Conservation (phyloP, 768 basidiomycete genomes). For the Fibroporia radiculosa region DNA sequence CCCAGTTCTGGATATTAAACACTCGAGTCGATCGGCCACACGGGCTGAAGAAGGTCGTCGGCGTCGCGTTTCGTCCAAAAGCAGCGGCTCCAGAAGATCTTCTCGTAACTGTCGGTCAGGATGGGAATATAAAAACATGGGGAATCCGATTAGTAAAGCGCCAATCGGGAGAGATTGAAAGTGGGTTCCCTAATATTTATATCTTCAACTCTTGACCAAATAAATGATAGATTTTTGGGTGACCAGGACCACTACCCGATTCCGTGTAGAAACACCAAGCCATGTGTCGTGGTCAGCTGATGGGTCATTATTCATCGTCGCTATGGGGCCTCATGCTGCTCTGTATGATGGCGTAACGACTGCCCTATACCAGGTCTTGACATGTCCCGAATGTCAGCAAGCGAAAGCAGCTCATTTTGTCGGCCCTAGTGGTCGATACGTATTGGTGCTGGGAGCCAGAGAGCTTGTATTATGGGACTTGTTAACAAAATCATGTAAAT, state of each 20-base stretch:
- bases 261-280: conserved; percentile 60
- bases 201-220: background rate
- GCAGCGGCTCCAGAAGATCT: conserved; percentile 24
- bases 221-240: conserved; percentile 61
- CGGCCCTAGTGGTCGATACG: conserved; percentile 61
- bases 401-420: conserved; percentile 53
- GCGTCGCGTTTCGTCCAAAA: conserved; percentile 60
- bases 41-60: conserved; percentile 51
- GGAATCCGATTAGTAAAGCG: conserved; percentile 40
- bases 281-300: conserved; percentile 78
- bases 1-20: conserved; percentile 65
- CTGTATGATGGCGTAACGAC: conserved; percentile 69
- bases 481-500: conserved; percentile 50
- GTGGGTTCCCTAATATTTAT: conserved; percentile 27
- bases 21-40: conserved; percentile 89
- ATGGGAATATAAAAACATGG: conserved; percentile 80
- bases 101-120: conserved; percentile 69
- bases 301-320: conserved; percentile 74
- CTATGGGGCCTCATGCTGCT: conserved; percentile 56
- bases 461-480: conserved; percentile 71
- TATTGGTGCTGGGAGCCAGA: conserved; percentile 43
- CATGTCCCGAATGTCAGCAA: conserved; percentile 43
- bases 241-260: conserved; percentile 62
- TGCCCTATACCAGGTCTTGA: conserved; percentile 50
- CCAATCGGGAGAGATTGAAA: conserved; percentile 42